A percentile compares a stretch with the other conserved stretches of the same genome.
Evolutionary conservation across 805 yeast genomes (phyloP).

Genomic region (Saccharomyces jurei): DNA sequence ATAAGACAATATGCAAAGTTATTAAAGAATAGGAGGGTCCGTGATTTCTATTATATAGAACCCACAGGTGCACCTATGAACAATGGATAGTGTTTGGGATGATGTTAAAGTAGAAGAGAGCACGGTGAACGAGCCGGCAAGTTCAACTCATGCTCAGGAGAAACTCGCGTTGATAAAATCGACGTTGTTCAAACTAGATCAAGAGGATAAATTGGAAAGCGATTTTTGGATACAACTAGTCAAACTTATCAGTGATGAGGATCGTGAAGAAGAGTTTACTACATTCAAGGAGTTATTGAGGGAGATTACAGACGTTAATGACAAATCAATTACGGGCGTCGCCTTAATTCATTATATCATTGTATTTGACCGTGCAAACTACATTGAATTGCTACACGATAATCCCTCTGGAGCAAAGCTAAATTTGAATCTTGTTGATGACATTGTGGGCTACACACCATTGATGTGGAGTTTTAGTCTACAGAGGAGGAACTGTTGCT

Average conservation of each 20-base stretch:
- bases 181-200: constrained; percentile 5
- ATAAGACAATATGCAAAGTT: neutral
- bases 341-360: constrained; percentile 47
- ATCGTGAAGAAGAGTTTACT: constrained; percentile 16
- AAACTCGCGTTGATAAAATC: constrained; percentile 7
- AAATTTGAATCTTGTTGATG: constrained; percentile 46
- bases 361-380: constrained; percentile 41
- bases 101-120: constrained; percentile 1
- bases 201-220: constrained; percentile 1
- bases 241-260: constrained; percentile 16
- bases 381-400: constrained; percentile 40
- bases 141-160: constrained; percentile 2
- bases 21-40: neutral
- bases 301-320: constrained; percentile 14
- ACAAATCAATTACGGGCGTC: constrained; percentile 32
- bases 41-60: neutral
- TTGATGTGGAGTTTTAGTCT: constrained; percentile 81
- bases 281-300: constrained; percentile 13
- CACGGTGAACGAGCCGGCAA: neutral
- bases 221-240: constrained; percentile 20
- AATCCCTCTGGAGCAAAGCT: constrained; percentile 28
- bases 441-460: constrained; percentile 51
- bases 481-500: constrained; percentile 46
- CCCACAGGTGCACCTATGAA: neutral
- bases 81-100: constrained; percentile 14